Conservation (phyloP, 345 rosid species). For the Linum usitatissimum region DNA sequence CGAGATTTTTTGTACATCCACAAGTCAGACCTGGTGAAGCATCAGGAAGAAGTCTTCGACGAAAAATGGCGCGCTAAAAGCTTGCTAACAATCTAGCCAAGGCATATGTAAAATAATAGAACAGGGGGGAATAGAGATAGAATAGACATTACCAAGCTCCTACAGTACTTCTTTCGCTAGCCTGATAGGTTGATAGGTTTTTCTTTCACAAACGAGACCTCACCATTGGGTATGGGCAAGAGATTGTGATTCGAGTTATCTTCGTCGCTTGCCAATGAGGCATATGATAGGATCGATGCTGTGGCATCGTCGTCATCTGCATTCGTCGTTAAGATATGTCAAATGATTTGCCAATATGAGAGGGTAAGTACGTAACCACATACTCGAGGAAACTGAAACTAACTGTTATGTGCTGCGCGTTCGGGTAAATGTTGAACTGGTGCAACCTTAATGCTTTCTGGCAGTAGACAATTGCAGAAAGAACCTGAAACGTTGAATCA, state of each 20-base stretch:
- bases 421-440: constrained; percentile 74
- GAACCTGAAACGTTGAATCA: constrained; percentile 51
- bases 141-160: constrained; percentile 9
- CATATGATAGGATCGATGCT: constrained; percentile 47
- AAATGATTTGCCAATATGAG: background rate
- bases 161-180: constrained; percentile 48
- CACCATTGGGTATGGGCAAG: constrained; percentile 44
- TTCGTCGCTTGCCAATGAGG: constrained; percentile 46
- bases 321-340: background rate
- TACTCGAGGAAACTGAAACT: constrained; percentile 9
- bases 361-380: background rate
- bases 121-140: constrained; percentile 1
- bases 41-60: too few species aligned
- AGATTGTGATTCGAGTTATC: constrained; percentile 62
- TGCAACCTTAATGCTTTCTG: constrained; percentile 71
- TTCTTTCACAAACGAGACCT: constrained; percentile 52
- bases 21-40: too few species aligned
- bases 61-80: too few species aligned
- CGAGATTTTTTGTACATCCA: too few species aligned
- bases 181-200: constrained; percentile 55
- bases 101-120: background rate
- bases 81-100: background rate
- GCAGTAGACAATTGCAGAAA: constrained; percentile 84
- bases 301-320: constrained; percentile 35
- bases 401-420: constrained; percentile 60